phyloP scores from a whole-genome alignment of 352 stramenopile genomes.

The Pythium myriotylum region DNA sequence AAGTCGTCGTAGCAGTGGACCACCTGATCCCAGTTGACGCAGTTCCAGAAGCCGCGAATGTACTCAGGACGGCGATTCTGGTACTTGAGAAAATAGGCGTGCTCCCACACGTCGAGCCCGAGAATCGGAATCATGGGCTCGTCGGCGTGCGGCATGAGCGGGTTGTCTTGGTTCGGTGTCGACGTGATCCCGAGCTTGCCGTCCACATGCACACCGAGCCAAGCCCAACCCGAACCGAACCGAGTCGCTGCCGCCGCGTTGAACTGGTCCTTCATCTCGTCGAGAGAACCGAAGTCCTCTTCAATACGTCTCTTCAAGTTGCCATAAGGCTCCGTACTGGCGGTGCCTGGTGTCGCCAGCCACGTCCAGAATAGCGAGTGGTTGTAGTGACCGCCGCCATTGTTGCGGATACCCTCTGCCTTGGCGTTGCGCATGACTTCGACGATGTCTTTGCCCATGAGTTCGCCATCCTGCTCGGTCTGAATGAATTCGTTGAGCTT shows the following conservation, averaged over 20 bases:
- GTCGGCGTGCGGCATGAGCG: conserved; percentile 35
- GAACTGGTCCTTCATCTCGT: conserved; percentile 70
- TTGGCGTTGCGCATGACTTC: conserved; percentile 38
- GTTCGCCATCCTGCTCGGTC: conserved; percentile 47
- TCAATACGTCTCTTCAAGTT: conserved; percentile 51
- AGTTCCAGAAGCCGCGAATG: conserved; percentile 93
- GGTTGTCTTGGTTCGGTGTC: conserved; percentile 89
- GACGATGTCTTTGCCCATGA: conserved; percentile 36
- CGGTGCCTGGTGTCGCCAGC: conserved; percentile 51
- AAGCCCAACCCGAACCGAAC: conserved; percentile 71
- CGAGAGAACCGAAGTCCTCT: conserved; percentile 67
- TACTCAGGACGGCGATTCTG: conserved; percentile 90
- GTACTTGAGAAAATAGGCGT: conserved; percentile 90
- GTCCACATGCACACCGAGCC: conserved; percentile 45
- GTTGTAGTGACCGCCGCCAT: conserved; percentile 45
- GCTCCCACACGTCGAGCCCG: conserved; percentile 89
- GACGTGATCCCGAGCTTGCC: conserved; percentile 85
- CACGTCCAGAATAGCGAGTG: conserved; percentile 78
- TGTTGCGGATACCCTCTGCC: conserved; percentile 42
- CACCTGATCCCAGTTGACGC: conserved; percentile 81
- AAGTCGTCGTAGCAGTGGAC: conserved; percentile 65
- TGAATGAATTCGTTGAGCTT: conserved; percentile 40
- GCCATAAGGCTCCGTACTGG: conserved; percentile 40
- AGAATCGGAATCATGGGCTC: conserved; percentile 77
- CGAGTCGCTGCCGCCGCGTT: conserved; percentile 45